A percentile compares a stretch with the other conserved stretches of the same genome.
Conservation (phyloP, 2,329 filamentous ascomycete genomes). For the Dissoconium aciculare region DNA sequence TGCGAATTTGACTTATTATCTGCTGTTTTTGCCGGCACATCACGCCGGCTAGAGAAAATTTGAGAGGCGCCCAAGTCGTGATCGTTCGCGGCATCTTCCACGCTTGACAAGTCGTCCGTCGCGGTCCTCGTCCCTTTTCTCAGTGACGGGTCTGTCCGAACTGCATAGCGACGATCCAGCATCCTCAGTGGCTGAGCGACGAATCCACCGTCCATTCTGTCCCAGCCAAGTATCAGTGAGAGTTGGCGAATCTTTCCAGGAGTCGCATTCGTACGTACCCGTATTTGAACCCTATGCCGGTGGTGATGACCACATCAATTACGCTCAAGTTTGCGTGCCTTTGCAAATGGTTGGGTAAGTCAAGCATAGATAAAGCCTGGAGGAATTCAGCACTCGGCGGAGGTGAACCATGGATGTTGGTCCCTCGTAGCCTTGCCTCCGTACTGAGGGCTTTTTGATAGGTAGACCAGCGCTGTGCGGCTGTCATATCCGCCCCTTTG, state of each 20-base stretch:
- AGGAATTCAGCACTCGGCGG: constrained; percentile 27
- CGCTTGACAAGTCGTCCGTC: too few relatives aligned
- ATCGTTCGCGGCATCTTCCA: too few relatives aligned
- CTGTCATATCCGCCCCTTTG: constrained; percentile 3
- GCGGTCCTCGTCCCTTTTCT: too few relatives aligned
- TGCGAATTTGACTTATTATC: too few relatives aligned
- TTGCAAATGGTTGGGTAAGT: constrained; percentile 24
- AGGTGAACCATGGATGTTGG: constrained; percentile 19
- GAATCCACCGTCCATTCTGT: background rate
- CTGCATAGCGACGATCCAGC: too few relatives aligned
- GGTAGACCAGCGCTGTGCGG: constrained; percentile 7
- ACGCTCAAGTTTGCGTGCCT: constrained; percentile 18
- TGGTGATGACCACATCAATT: constrained; percentile 18
- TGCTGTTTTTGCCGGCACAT: too few relatives aligned
- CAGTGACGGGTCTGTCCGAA: too few relatives aligned
- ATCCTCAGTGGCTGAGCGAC: background rate
- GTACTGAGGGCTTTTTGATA: background rate
- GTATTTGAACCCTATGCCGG: constrained; percentile 18
- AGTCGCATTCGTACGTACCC: constrained; percentile 1
- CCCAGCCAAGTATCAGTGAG: background rate
- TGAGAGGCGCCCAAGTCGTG: too few relatives aligned
- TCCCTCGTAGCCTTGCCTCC: constrained; percentile 24
- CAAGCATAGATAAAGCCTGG: constrained; percentile 23
- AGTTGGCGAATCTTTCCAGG: background rate
- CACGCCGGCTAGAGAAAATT: too few relatives aligned